Evolutionary conservation across 78 protist genomes (phyloP).

Genomic region (Cavenderia fasciculata): DNA sequence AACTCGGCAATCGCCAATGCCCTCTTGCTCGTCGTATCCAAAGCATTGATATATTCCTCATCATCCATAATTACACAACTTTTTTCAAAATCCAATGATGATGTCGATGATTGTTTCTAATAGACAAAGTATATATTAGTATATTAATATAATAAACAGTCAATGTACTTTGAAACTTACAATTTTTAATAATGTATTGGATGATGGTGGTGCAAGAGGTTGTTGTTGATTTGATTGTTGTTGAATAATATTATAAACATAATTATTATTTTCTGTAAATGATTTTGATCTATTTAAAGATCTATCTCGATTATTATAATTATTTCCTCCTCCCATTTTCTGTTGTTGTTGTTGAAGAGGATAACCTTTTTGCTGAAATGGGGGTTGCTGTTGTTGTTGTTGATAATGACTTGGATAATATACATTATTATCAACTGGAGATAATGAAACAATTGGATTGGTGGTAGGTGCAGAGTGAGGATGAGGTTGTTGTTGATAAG

Average conservation of each 20-base stretch:
- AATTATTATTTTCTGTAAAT: background rate
- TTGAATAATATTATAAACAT: too few relatives aligned
- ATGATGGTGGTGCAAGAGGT: too few relatives aligned
- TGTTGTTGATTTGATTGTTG: too few relatives aligned
- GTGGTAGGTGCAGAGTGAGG: too few relatives aligned
- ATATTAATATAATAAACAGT: too few relatives aligned
- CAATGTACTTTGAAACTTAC: too few relatives aligned
- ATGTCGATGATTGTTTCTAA: background rate
- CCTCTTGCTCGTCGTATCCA: conserved; percentile 10
- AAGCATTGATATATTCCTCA: conserved; percentile 5
- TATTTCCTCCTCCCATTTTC: background rate
- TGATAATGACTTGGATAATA: conserved; percentile 1
- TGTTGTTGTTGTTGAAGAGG: background rate
- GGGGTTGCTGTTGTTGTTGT: background rate
- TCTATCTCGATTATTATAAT: background rate
- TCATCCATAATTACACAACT: conserved; percentile 65
- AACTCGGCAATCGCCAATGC: conserved; percentile 63
- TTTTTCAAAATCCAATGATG: conserved; percentile 52
- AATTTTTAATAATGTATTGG: too few relatives aligned
- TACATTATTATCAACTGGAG: background rate
- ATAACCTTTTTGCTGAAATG: background rate
- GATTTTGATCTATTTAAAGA: conserved; percentile 27
- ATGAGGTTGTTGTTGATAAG: background rate
- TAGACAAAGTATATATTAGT: background rate
- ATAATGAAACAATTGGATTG: too few relatives aligned